Base-by-base conservation (phyloP, 2,329 filamentous ascomycete genomes). In the Sclerotinia nivalis region DNA sequence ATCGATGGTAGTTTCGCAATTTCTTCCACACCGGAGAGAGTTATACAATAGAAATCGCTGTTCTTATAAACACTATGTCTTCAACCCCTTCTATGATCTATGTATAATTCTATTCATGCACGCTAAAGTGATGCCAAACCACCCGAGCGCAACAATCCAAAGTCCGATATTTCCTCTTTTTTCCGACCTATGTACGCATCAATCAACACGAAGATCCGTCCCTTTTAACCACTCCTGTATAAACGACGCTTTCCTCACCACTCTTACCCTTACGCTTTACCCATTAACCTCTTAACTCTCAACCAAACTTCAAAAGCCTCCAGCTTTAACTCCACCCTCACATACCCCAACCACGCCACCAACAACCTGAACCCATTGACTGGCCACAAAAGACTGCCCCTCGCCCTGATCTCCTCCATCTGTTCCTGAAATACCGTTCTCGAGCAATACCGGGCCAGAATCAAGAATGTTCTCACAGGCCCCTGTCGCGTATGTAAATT, bases 401-500 rank as follows among this genome's bases (percentile, higher is more conserved):
- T 79, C 58, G 77, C 76, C 66, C 81, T 80, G 67, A 91, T 85
- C 69, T 84, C 80, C 70, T 91, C 89, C 20, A 90, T 80, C 75
- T 87, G 84, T 79, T 91, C 89, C 73, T 88, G 80, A 73, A 89
- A 87, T 0, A 92, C 88, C 2, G 88, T 90, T 47, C 86, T 83
- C 37, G 87, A 85, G 79, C 89, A 91, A 80, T 91, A 91, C 47
- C 88, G 81, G 4, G 89, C 89, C 40, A 92, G 82, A 73, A 92
- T 91, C 77, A 91, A 81, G 75, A 91, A 91, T 20, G 83, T 86
- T 61, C 88, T 84, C 73, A 90, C 85, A 4, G 89, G 88, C 0
- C 89, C 89, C 72, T 87, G 86, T 9, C 87, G 85, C 0, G 92
- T 96, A 69, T 94, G 91, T 50, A 96, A 84, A 77, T 91, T 94